Percentiles rank a stretch among this genome's conserved stretches.
phyloP scores from a whole-genome alignment of 108 stramenopile species.

The Skeletonema potamos region DNA sequence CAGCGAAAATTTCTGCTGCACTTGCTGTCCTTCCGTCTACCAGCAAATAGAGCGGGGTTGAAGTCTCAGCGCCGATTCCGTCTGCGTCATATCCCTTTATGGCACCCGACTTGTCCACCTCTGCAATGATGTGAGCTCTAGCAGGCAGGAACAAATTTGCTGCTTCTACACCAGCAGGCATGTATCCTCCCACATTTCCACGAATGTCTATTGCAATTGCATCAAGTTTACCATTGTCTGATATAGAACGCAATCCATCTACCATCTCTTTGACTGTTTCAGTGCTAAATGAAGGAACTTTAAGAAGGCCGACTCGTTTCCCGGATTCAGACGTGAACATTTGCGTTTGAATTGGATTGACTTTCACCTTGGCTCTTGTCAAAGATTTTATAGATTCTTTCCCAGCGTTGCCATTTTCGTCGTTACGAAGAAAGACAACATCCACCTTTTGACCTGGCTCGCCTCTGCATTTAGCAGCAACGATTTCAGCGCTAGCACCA shows the following conservation, averaged over 20 bases:
- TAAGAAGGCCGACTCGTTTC: conserved; percentile 44
- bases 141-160: conserved; percentile 56
- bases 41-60: conserved; percentile 44
- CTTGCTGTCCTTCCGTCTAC: conserved; percentile 58
- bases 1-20: conserved; percentile 75
- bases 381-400: conserved; percentile 11
- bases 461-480: conserved; percentile 58
- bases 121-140: conserved; percentile 45
- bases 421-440: conserved; percentile 25
- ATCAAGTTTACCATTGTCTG: conserved; percentile 9
- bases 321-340: conserved; percentile 24
- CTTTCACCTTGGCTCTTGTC: conserved; percentile 24
- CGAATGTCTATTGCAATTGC: conserved; percentile 53
- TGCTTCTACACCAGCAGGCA: conserved; percentile 64
- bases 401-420: conserved; percentile 10
- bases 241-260: conserved; percentile 30
- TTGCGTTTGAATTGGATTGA: conserved; percentile 22
- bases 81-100: conserved; percentile 46
- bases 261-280: conserved; percentile 46
- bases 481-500: conserved; percentile 47
- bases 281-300: conserved; percentile 46
- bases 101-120: conserved; percentile 45
- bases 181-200: conserved; percentile 66
- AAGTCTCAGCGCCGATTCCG: conserved; percentile 51
- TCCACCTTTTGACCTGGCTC: conserved; percentile 32